Percentiles rank a stretch among this genome's conserved stretches.
phyloP scores from a whole-genome alignment of 805 yeast genomes.

The Lipomyces sp. region DNA sequence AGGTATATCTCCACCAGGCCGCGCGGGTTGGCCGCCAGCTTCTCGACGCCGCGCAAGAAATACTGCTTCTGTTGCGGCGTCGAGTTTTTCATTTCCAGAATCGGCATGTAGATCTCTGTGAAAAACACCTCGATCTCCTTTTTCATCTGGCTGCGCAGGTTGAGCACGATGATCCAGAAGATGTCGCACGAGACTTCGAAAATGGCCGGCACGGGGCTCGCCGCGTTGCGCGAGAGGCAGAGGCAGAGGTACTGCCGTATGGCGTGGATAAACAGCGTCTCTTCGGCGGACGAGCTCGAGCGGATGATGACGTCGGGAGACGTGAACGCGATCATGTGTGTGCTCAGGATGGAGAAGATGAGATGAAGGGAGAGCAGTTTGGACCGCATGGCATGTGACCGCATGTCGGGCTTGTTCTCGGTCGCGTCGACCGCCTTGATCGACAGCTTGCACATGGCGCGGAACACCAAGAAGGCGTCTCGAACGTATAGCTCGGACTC shows the following conservation, averaged over 20 bases:
- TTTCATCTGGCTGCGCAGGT: conserved; percentile 82
- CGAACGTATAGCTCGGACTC: conserved; percentile 66
- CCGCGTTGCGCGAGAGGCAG: conserved; percentile 84
- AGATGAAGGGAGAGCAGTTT: conserved; percentile 84
- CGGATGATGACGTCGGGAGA: conserved; percentile 41
- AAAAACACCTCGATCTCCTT: conserved; percentile 91
- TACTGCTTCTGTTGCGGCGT: conserved; percentile 91
- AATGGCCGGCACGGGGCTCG: conserved; percentile 85
- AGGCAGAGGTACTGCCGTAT: conserved; percentile 80
- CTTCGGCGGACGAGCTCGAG: conserved; percentile 39
- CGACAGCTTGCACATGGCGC: conserved; percentile 93
- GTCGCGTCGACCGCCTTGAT: conserved; percentile 68
- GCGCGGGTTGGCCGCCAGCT: conserved; percentile 83
- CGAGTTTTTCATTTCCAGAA: conserved; percentile 85
- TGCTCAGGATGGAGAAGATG: conserved; percentile 77
- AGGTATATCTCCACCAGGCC: conserved; percentile 87
- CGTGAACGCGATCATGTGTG: conserved; percentile 78
- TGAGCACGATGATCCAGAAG: conserved; percentile 82
- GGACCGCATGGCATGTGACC: conserved; percentile 89
- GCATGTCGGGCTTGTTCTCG: conserved; percentile 52
- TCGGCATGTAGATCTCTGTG: conserved; percentile 90
- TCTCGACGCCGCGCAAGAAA: conserved; percentile 71
- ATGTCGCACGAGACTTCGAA: conserved; percentile 90
- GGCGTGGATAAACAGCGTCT: conserved; percentile 68
- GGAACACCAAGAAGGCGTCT: conserved; percentile 87